Evolutionary conservation across 208 protist genomes (phyloP), one percentile per base, ranked within the genome.

Genomic region (Herpetomonas samuelpessoai): DNA sequence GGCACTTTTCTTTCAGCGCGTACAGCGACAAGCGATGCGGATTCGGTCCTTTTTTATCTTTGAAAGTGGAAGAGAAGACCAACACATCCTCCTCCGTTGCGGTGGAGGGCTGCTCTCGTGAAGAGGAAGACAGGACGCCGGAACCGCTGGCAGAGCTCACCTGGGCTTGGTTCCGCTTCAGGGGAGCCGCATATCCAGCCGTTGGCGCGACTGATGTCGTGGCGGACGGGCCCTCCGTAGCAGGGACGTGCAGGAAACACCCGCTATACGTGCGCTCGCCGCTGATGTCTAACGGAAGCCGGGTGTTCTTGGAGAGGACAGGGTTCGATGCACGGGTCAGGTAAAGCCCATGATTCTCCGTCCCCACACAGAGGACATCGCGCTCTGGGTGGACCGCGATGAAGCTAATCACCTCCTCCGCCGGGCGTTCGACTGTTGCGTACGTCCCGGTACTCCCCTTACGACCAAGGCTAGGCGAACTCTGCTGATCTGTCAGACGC

Each of bases 351-450:
- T 85, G 73, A 21, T 57, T 45, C 30, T n/a, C 29, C 41, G 88
- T 91, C 39, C 88, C 88, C 28, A 92, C 73, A 56, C 77, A 91
- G 0, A 92, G 3, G 3, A 78, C 31, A 25, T 88, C 82, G 26
- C 62, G 66, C 21, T 52, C 56, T 4, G 68, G 81, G 66, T 95
- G 88, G 12, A 86, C 52, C 9, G 53, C 29, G 26, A 95, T 58
- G 49, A 92, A 75, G 18, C 73, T 70, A 28, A 95, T 68, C 19
- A 50, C 53, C 53, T 86, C 73, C 27, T 66, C 58, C 2, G 60
- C 25, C 16, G 35, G 45, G 3, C 27, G 28, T 25, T 45, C 53
- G 35, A 62, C 63, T 4, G 14, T 24, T 18, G 47, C 14, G 35
- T 25, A 35, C 9, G 30, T 12, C 18, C 1, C 18, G 47, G 12